Base-by-base conservation (phyloP, 305 asterid genomes). In the Fraxinus velutina region DNA sequence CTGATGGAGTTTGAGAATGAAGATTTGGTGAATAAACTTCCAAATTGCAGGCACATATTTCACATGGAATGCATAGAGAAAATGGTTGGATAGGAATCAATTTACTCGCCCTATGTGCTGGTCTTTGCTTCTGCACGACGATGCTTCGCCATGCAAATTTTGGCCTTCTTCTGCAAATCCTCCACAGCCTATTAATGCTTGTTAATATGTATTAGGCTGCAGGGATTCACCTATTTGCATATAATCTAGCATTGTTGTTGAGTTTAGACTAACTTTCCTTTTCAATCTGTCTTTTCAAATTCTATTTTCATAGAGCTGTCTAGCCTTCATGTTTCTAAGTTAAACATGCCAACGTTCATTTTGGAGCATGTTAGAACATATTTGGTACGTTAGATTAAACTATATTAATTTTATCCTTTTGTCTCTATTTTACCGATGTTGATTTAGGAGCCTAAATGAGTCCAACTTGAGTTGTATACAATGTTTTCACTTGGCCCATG, bases 101-200 rank as follows among this genome's bases (percentile, higher is more conserved):
- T 91, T 91, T 73, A 89, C 90, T 21, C 90, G 97, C 84, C 97
- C 93, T 0, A 86, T 90, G 2, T 92, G 97, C 84, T 77, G 93
- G 73, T 70, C 86, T 39, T 82, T 85, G 60, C 80, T 92, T 55
- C 75, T 86, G 84, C 88, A 75, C 33, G 22, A 66, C 37, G 36
- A 66, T 76, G 21, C 86, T 80, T 71, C 85, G 1, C 77, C 87
- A 83, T 80, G 86, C 91, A 80, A 83, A 73, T 77, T 17, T 5
- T 21, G 76, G 78, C 13, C 10, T n/a, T 33, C 83, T 5, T 0
- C 62, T 83, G 4, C 84, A 84, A 27, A 29, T 81, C 55, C 79
- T 17, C 42, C 74, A 10, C 24, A 29, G 79, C 73, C 73, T 70
- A 78, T 2, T 71, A 72, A 52, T 76, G 37, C 36, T 12, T 21